These are phyloP conservation scores for Skeletonema marinoi DNA, from an alignment of 108 stramenopile genomes.

Conservation along the genomic window DNA sequence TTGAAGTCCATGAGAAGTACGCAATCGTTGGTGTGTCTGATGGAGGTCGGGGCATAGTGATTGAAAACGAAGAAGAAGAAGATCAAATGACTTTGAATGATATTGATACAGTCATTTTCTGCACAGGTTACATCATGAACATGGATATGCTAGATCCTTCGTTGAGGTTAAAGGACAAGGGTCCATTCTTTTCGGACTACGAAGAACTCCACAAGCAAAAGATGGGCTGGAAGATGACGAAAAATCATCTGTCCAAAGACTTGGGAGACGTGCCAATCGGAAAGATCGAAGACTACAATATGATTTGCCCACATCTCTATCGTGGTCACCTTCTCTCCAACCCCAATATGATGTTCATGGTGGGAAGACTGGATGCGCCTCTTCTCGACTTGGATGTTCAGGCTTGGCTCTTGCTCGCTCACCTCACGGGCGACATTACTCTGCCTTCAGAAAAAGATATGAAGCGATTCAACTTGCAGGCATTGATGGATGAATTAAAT, in stretches of 20 bases:
- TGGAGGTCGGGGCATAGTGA: constrained; percentile 9
- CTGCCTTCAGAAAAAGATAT: constrained; percentile 46
- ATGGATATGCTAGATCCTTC: constrained; percentile 46
- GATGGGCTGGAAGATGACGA: constrained; percentile 13
- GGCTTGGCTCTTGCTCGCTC: constrained; percentile 37
- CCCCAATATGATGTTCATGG: constrained; percentile 62
- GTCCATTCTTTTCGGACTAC: background rate
- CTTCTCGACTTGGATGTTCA: constrained; percentile 42
- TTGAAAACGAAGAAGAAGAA: constrained; percentile 3
- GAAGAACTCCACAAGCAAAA: background rate
- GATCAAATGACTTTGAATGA: constrained; percentile 23
- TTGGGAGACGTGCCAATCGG: constrained; percentile 15
- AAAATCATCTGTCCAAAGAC: constrained; percentile 11
- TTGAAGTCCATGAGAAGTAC: constrained; percentile 13
- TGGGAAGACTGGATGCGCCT: constrained; percentile 23
- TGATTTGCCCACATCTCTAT: constrained; percentile 12
- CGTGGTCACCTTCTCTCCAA: constrained; percentile 36
- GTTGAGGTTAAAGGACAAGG: background rate
- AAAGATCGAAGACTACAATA: background rate
- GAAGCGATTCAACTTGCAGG: constrained; percentile 17
- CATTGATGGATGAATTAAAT: constrained; percentile 24
- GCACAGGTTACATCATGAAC: constrained; percentile 56
- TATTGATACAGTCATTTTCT: constrained; percentile 57
- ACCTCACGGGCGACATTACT: constrained; percentile 17
- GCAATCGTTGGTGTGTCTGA: constrained; percentile 6